A percentile compares a stretch with the other conserved stretches of the same genome.
Conservation (phyloP, 2,329 filamentous ascomycete genomes). For the Penicillium sp. region DNA sequence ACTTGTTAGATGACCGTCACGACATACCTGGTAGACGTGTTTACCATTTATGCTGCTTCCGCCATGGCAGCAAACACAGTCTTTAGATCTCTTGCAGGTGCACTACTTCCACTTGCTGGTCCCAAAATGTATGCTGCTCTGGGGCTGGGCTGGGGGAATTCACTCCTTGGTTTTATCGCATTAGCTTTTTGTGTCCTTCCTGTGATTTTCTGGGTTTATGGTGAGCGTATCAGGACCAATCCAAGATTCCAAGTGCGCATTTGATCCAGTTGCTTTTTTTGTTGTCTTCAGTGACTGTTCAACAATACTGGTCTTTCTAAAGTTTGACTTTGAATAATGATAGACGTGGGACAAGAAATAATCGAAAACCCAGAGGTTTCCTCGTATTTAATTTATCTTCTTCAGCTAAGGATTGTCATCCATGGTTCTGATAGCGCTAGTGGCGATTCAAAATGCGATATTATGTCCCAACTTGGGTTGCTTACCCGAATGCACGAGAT, state of each 20-base stretch:
- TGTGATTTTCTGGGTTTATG: slow-evolving; percentile 38
- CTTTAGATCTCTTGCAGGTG: slow-evolving; percentile 58
- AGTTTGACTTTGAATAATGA: too few relatives aligned
- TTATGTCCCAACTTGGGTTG: too few relatives aligned
- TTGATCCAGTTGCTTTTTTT: slow-evolving; percentile 2
- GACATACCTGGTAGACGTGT: slow-evolving; percentile 64
- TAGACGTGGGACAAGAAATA: too few relatives aligned
- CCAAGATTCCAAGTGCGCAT: slow-evolving; percentile 30
- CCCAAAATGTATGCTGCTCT: slow-evolving; percentile 51
- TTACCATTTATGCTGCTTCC: slow-evolving; percentile 50
- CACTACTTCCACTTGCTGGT: slow-evolving; percentile 64
- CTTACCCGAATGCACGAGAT: neutral
- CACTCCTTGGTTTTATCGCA: slow-evolving; percentile 58
- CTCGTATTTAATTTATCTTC: too few relatives aligned
- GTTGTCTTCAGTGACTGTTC: too few relatives aligned
- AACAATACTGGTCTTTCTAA: too few relatives aligned
- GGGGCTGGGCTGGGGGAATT: slow-evolving; percentile 55
- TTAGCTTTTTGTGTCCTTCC: slow-evolving; percentile 51
- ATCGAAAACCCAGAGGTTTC: too few relatives aligned
- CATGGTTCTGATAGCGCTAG: too few relatives aligned
- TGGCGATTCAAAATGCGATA: too few relatives aligned
- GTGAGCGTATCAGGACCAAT: slow-evolving; percentile 36
- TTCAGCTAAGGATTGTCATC: too few relatives aligned
- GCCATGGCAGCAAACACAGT: slow-evolving; percentile 59
- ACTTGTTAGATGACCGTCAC: slow-evolving; percentile 21